Evolutionary conservation across 108 stramenopile species (phyloP), one percentile per base, ranked within the genome.

Genomic region (Discostella pseudostelligera): DNA sequence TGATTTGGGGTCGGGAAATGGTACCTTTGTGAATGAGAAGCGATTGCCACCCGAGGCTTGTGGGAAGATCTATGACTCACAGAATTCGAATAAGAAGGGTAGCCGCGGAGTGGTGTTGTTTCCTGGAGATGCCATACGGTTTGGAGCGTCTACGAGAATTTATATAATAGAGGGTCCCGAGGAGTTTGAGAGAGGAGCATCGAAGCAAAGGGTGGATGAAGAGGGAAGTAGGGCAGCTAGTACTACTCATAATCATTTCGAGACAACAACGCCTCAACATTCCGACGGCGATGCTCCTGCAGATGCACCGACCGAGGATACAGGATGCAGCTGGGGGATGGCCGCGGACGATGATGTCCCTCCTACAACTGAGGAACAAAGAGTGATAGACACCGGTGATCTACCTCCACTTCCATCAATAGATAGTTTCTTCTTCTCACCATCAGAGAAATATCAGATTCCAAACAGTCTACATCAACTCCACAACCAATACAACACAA

Each of bases 1-100:
- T 20, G 91, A 92, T 71, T 78, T 89, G 57, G 72, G 60, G 14
- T 76, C 76, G 14, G 72, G 83, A 0, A 83, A 92, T 75, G 91
- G 91, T 11, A 88, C 88, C 1, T 79, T 67, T 43, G 83, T 86
- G 67, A 89, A 92, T 71, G 71, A 76, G 40, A 53, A 46, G 35
- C 60, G 48, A 21, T 63, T 92, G 56, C 87, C 90, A 0, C 39
- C 58, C 0, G 55, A 73, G 40, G 83, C 87, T 7, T 66, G 69
- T 67, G 87, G 85, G 11, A 83, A 82, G 57, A 20, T 14, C 39
- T 70, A 67, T 45, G 22, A 59, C 3, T 5, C 50, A 37, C 13
- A 62, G 57, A 56, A 19, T 21, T 63, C 74, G 61, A 53, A 61
- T 21, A 28, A 21, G 14, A 62, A 72, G 56, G 90, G 87, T 16